Percentiles rank a stretch among this genome's conserved stretches.
phyloP scores from a whole-genome alignment of 345 rosid species.

The Arabis hirsuta region DNA sequence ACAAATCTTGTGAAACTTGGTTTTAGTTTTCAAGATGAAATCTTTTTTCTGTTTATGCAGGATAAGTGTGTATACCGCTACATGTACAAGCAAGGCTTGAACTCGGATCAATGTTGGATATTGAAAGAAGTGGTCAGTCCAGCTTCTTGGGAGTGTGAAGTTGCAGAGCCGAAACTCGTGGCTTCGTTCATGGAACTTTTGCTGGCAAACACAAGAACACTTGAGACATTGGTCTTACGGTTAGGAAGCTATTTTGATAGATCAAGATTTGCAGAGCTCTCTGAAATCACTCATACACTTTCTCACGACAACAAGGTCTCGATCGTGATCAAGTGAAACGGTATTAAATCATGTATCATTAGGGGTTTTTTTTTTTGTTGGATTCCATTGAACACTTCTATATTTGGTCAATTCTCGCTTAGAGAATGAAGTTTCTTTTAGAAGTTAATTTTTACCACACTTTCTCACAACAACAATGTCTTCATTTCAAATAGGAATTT shows the following conservation, averaged over 20 bases:
- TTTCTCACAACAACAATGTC: conserved; percentile 33
- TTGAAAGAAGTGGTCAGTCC: neutral
- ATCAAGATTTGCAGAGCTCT: neutral
- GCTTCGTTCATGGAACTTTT: conserved; percentile 7
- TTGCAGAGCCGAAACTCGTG: neutral
- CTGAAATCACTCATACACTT: neutral
- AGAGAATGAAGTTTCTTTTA: too few relatives aligned
- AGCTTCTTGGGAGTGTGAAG: neutral
- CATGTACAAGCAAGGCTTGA: neutral
- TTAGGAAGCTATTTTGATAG: neutral
- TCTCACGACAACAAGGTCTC: conserved; percentile 7
- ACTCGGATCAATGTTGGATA: neutral
- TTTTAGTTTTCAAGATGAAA: conserved; percentile 4
- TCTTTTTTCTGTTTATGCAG: neutral
- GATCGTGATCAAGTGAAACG: neutral
- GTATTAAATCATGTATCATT: neutral
- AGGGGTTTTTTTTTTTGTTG: too few relatives aligned
- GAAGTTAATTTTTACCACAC: neutral
- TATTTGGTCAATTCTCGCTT: too few relatives aligned
- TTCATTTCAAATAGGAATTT: neutral
- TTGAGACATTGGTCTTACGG: conserved; percentile 2
- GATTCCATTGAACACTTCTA: too few relatives aligned
- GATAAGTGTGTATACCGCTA: neutral
- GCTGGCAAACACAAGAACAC: neutral
- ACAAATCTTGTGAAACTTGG: neutral